Evolutionary conservation across 352 stramenopile genomes (phyloP).

Genomic region (Blastocystis sp.): DNA sequence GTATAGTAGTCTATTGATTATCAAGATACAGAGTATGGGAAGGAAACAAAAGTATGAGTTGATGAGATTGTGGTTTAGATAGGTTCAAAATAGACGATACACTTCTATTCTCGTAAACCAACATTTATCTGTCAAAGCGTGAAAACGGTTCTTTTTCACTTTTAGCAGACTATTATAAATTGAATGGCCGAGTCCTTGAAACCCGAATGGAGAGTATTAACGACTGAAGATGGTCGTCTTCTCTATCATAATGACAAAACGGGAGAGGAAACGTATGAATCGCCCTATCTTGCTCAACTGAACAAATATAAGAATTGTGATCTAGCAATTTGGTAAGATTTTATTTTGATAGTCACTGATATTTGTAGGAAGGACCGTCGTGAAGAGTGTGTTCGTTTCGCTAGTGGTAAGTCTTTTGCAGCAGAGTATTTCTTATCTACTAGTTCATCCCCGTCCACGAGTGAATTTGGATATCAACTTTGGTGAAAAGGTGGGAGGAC

Average conservation of each 20-base stretch:
- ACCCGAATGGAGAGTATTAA: conserved; percentile 55
- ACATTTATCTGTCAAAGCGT: too few relatives aligned
- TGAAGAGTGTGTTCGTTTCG: conserved; percentile 53
- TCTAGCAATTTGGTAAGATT: conserved; percentile 15
- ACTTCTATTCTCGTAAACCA: too few relatives aligned
- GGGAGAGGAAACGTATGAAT: conserved; percentile 63
- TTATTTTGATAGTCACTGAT: neutral
- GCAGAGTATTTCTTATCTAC: neutral
- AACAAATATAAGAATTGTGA: conserved; percentile 64
- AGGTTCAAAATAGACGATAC: too few relatives aligned
- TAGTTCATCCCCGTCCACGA: conserved; percentile 62
- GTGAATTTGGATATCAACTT: conserved; percentile 66
- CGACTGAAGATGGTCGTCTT: conserved; percentile 18
- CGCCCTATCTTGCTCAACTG: conserved; percentile 47
- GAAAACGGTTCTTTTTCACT: too few relatives aligned
- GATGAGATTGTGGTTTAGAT: too few relatives aligned
- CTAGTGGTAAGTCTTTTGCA: neutral
- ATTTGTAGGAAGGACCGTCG: conserved; percentile 23
- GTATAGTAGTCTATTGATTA: conserved; percentile 34
- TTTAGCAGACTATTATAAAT: neutral
- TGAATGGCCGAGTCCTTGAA: conserved; percentile 47
- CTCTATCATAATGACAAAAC: conserved; percentile 66
- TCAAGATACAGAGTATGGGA: too few relatives aligned
- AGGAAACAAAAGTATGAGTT: too few relatives aligned
- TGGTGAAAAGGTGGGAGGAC: conserved; percentile 58